A percentile compares a stretch with the other conserved stretches of the same genome.
Evolutionary conservation across 1,139 yeast species (phyloP).

Genomic region (Yarrowia galli): DNA sequence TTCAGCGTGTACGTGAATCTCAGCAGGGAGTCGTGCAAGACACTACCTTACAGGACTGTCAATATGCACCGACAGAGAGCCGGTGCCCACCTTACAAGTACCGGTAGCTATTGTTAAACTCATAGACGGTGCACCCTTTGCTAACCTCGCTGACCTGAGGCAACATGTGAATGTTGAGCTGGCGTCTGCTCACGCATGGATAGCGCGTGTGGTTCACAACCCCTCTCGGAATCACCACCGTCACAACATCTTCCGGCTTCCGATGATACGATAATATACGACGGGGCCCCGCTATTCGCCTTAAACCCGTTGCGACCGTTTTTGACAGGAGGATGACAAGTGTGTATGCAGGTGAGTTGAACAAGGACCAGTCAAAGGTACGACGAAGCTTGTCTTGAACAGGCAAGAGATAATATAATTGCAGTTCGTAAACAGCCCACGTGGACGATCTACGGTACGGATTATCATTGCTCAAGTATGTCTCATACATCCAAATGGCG

Average conservation of each 20-base stretch:
- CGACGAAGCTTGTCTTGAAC: constrained; percentile 1
- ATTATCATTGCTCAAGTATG: background rate
- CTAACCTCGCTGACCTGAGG: background rate
- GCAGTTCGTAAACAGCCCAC: background rate
- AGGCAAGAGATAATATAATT: background rate
- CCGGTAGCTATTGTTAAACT: background rate
- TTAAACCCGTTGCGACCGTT: constrained; percentile 26
- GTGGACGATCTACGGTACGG: background rate
- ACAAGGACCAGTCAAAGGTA: background rate
- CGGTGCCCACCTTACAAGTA: too few species aligned
- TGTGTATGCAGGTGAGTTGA: background rate
- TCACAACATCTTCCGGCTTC: background rate
- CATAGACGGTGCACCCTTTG: constrained; percentile 5
- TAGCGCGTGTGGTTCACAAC: background rate
- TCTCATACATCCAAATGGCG: background rate
- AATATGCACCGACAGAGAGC: too few species aligned
- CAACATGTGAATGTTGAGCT: background rate
- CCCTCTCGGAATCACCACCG: background rate
- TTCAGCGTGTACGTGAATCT: too few species aligned
- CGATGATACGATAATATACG: background rate
- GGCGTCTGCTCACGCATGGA: background rate
- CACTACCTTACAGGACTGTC: too few species aligned
- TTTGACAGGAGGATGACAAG: background rate
- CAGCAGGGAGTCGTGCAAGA: too few species aligned
- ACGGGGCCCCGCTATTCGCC: background rate